Evolutionary conservation across 2,329 filamentous ascomycete genomes (phyloP).

Genomic region (Monosporascus sp.): DNA sequence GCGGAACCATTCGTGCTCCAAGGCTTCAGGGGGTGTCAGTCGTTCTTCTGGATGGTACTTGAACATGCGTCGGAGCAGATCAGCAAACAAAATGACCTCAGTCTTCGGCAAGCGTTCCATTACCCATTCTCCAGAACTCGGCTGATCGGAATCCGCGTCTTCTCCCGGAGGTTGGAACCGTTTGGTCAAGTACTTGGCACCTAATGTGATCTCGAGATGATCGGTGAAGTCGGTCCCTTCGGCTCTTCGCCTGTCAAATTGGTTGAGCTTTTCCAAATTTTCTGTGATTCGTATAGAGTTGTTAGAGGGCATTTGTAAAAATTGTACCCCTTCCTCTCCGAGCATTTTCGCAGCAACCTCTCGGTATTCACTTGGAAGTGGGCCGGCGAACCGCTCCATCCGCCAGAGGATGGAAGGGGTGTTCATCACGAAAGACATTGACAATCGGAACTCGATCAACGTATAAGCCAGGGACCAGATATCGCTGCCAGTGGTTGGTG

Average conservation of each 20-base stretch:
- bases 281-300: background rate
- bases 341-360: background rate
- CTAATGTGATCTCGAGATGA: background rate
- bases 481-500: background rate
- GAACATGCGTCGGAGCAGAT: background rate
- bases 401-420: background rate
- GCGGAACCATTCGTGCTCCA: background rate
- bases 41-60: background rate
- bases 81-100: background rate
- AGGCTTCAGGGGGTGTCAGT: background rate
- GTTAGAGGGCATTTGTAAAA: too few species aligned
- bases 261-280: background rate
- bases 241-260: background rate
- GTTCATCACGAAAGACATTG: background rate
- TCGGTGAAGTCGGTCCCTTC: background rate
- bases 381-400: background rate
- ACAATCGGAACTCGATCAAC: background rate
- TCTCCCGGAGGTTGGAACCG: background rate
- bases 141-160: background rate
- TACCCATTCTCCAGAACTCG: background rate
- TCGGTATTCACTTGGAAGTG: background rate
- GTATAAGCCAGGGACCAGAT: conserved; percentile 1
- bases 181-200: background rate
- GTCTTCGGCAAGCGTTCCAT: background rate
- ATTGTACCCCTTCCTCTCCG: background rate